These are phyloP conservation scores for Grosmannia penicillata DNA, from an alignment of 2,329 filamentous ascomycete species.

Conservation along the genomic window DNA sequence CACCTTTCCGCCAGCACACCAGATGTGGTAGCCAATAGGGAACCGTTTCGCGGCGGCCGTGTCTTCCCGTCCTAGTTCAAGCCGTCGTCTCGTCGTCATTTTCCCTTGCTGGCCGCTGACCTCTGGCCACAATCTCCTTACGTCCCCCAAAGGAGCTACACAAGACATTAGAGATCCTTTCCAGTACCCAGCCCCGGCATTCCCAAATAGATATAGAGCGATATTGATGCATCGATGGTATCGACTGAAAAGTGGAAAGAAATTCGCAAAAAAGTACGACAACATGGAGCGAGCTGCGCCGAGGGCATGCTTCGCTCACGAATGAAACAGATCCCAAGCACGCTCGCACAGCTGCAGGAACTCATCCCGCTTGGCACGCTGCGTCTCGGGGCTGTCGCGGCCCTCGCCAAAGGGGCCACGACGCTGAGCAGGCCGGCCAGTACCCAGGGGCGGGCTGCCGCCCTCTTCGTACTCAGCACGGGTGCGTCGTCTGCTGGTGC, in stretches of 20 bases:
- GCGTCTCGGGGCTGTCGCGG: conserved; percentile 68
- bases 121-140: neutral
- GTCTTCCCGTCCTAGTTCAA: neutral
- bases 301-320: conserved; percentile 36
- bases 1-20: neutral
- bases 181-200: conserved; percentile 2
- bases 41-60: neutral
- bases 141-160: neutral
- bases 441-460: conserved; percentile 68
- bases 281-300: too few relatives aligned
- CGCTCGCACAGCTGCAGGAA: conserved; percentile 75
- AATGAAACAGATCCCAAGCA: conserved; percentile 96
- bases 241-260: too few relatives aligned
- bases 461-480: conserved; percentile 92
- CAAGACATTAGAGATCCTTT: conserved; percentile 6
- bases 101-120: neutral
- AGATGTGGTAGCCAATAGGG: neutral
- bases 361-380: conserved; percentile 78
- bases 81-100: conserved; percentile 1
- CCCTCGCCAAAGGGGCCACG: conserved; percentile 67
- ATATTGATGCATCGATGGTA: neutral
- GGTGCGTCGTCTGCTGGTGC: conserved; percentile 56
- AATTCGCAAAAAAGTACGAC: conserved; percentile 1
- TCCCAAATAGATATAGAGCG: neutral
- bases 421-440: conserved; percentile 47